These are phyloP conservation scores for Leucocoprinus sp. DNA, from an alignment of 768 basidiomycete genomes.

Conservation along the genomic window DNA sequence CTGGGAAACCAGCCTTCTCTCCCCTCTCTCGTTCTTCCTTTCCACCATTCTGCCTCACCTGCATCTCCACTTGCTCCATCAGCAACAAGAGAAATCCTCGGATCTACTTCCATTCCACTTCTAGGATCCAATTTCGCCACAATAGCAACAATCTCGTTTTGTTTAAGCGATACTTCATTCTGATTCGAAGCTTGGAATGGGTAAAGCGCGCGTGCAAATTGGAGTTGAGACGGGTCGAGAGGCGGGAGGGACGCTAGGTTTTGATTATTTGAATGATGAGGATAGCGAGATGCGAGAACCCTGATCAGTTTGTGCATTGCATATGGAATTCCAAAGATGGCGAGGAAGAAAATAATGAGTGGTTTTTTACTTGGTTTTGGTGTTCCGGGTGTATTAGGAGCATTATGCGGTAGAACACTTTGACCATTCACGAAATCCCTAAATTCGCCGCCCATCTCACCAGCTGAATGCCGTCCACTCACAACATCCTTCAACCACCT, in stretches of 20 bases:
- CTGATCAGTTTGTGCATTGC: slow-evolving; percentile 87
- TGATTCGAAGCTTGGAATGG: slow-evolving; percentile 66
- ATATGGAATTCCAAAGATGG: slow-evolving; percentile 88
- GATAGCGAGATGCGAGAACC: slow-evolving; percentile 59
- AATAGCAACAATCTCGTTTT: slow-evolving; percentile 89
- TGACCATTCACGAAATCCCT: slow-evolving; percentile 64
- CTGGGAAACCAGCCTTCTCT: slow-evolving; percentile 89
- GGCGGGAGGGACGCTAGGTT: slow-evolving; percentile 42
- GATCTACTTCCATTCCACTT: slow-evolving; percentile 59
- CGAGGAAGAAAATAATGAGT: slow-evolving; percentile 85
- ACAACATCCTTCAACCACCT: slow-evolving; percentile 73
- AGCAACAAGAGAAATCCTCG: slow-evolving; percentile 31
- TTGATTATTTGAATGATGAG: slow-evolving; percentile 26
- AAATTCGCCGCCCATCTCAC: slow-evolving; percentile 52
- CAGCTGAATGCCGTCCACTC: slow-evolving; percentile 27
- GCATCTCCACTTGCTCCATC: slow-evolving; percentile 17
- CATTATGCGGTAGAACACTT: slow-evolving; percentile 30
- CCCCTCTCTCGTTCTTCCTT: slow-evolving; percentile 83
- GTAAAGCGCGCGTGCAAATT: slow-evolving; percentile 76
- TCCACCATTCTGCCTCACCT: slow-evolving; percentile 82
- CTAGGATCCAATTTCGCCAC: slow-evolving; percentile 67
- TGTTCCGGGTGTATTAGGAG: slow-evolving; percentile 9
- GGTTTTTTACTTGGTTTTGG: slow-evolving; percentile 83
- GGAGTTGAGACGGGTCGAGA: slow-evolving; percentile 68
- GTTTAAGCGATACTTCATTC: slow-evolving; percentile 68